phyloP scores from a whole-genome alignment of 2,329 filamentous ascomycete genomes.

The Colletotrichum sp. region DNA sequence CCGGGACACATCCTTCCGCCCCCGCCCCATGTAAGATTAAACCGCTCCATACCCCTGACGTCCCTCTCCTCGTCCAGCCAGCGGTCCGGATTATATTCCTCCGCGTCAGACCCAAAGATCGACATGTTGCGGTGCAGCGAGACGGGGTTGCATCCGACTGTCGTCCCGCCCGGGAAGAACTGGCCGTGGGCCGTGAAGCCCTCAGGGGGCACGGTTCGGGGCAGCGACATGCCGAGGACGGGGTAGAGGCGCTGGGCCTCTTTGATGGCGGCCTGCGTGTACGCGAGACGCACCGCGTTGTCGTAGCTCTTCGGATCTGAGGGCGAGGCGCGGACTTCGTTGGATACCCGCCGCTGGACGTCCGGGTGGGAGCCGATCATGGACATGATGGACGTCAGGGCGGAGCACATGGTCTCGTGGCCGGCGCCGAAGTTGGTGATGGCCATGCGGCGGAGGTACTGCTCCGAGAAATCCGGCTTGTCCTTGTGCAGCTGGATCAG shows the following conservation, averaged over 20 bases:
- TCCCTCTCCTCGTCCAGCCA: slow-evolving; percentile 45
- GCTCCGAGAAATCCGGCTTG: slow-evolving; percentile 50
- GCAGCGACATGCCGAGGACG: slow-evolving; percentile 56
- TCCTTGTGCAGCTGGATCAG: slow-evolving; percentile 50
- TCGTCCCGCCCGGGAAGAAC: slow-evolving; percentile 48
- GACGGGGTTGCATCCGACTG: slow-evolving; percentile 56
- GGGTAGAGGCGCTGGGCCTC: slow-evolving; percentile 57
- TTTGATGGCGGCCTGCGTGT: slow-evolving; percentile 51
- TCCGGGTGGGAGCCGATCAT: slow-evolving; percentile 47
- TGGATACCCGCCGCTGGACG: slow-evolving; percentile 34
- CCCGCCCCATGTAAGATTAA: slow-evolving; percentile 57
- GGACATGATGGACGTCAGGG: slow-evolving; percentile 52
- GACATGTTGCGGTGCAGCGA: slow-evolving; percentile 54
- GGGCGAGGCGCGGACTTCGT: slow-evolving; percentile 28
- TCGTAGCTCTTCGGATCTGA: slow-evolving; percentile 27
- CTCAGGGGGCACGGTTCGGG: slow-evolving; percentile 46
- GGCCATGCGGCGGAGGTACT: slow-evolving; percentile 56
- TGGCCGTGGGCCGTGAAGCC: slow-evolving; percentile 44
- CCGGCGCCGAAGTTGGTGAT: slow-evolving; percentile 62
- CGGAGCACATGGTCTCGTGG: slow-evolving; percentile 60
- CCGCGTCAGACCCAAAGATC: slow-evolving; percentile 53
- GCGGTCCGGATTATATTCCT: slow-evolving; percentile 48
- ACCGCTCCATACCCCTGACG: slow-evolving; percentile 48
- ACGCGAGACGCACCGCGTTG: slow-evolving; percentile 28
- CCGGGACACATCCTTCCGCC: slow-evolving; percentile 57